Evolutionary conservation across 2,329 filamentous ascomycete genomes (phyloP), one percentile per base, ranked within the genome.

Genomic region (Fonsecaea nubica): DNA sequence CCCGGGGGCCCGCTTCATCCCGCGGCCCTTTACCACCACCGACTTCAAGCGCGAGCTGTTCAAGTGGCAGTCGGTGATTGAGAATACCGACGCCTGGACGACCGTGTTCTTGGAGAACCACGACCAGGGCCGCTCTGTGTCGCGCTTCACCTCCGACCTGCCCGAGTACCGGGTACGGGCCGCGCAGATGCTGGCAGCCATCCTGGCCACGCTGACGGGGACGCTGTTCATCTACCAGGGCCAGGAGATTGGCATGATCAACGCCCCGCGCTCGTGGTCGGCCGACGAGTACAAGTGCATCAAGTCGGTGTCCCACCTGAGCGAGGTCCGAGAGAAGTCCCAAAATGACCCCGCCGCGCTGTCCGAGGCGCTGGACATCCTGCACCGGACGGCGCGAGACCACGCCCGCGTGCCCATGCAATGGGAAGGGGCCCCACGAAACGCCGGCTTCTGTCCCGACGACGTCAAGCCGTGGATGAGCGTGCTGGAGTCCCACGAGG

Each of bases 371-470:
- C 33, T 58, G 62, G 59, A 62, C n/a, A 13, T 33, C 4, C 52
- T 67, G 12, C 64, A 67, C 13, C n/a, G n/a, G 33, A 38, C 64
- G 18, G 67, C 67, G 30, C 56, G 67, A 57, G 89, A 92, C 74
- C 86, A 91, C 73, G 83, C 87, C 7, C 82, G 89, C 15, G 83
- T 87, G 2, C 89, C 89, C 0, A 86, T 92, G 80, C 87, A 89
- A 69, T 92, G 89, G 89, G 82, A 83, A 63, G 80, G 75, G 0
- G 77, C 12, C 8, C 78, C 0, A 75, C 79, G 3, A 0, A 82
- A 89, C 68, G 87, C 86, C 0, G 89, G 89, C 1, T 91, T 91
- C 78, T 88, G 86, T 13, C 59, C 57, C 8, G 67, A 66, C n/a
- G 57, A 57, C 6, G 64, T 57, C n/a, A 57, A 72, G 36, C 85